phyloP scores from a whole-genome alignment of 2,329 filamentous ascomycete species.

The Pseudocercospora vitis region DNA sequence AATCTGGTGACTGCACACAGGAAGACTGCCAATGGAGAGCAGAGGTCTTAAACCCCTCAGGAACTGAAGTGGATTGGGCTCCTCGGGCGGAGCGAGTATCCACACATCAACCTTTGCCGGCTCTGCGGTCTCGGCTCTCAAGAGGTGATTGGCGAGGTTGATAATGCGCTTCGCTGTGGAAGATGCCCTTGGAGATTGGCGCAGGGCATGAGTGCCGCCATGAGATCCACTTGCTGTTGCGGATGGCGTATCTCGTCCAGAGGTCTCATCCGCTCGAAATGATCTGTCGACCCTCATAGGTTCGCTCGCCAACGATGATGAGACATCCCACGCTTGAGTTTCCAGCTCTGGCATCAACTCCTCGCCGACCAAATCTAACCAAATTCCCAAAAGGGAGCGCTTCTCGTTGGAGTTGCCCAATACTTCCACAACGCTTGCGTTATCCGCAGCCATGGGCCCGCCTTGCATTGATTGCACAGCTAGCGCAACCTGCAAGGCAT shows the following conservation, averaged over 20 bases:
- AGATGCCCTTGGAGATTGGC: too few relatives aligned
- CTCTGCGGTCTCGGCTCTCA: not conserved
- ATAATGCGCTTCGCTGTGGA: too few relatives aligned
- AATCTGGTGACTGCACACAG: conserved; percentile 1
- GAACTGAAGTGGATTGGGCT: conserved; percentile 9
- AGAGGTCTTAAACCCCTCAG: not conserved
- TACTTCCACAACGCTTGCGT: too few relatives aligned
- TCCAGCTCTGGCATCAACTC: conserved; percentile 11
- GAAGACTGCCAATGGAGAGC: not conserved
- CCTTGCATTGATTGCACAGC: not conserved
- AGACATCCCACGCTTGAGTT: not conserved
- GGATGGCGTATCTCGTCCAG: too few relatives aligned
- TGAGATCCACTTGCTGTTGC: too few relatives aligned
- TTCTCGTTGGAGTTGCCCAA: not conserved
- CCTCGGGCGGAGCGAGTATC: conserved; percentile 1
- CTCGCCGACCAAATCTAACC: conserved; percentile 11
- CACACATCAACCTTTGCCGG: not conserved
- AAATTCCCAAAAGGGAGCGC: not conserved
- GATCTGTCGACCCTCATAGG: not conserved
- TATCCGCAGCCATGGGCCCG: not conserved
- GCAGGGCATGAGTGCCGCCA: too few relatives aligned
- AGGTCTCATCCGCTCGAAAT: too few relatives aligned
- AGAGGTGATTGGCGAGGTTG: too few relatives aligned
- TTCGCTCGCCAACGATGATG: not conserved
- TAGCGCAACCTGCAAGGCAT: not conserved